Evolutionary conservation across 495 filamentous ascomycete genomes (phyloP).

Genomic region (Tuber aestivum): DNA sequence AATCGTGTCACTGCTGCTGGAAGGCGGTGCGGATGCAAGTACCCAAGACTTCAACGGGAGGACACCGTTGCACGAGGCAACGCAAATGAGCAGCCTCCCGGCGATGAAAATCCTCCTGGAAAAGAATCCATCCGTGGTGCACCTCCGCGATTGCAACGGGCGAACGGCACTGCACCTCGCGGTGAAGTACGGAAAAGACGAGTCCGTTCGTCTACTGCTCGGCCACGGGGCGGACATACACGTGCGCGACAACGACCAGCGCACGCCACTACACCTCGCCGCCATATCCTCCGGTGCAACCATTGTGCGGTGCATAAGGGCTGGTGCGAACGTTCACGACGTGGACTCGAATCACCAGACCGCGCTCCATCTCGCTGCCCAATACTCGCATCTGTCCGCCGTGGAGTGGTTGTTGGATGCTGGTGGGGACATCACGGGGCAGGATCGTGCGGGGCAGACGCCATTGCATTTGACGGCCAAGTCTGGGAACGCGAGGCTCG

Average conservation of each 20-base stretch:
- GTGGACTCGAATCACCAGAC: conserved; percentile 1
- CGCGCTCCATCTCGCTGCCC: conserved; percentile 6
- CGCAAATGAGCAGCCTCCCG: conserved; percentile 7
- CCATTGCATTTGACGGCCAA: conserved; percentile 9
- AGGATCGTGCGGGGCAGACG: background rate
- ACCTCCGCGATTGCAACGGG: background rate
- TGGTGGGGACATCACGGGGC: conserved; percentile 15
- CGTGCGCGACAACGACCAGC: background rate
- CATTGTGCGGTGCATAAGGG: background rate
- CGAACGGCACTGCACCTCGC: conserved; percentile 15
- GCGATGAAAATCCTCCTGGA: conserved; percentile 23
- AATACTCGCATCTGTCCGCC: conserved; percentile 6
- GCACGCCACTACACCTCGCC: conserved; percentile 16
- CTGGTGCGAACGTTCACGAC: background rate
- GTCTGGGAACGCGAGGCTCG: conserved; percentile 5
- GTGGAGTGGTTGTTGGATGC: conserved; percentile 13
- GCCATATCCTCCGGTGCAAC: background rate
- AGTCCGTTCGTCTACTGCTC: conserved; percentile 1
- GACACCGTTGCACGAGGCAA: conserved; percentile 28
- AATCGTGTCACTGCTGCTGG: conserved; percentile 10
- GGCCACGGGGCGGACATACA: conserved; percentile 2
- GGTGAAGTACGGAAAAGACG: conserved; percentile 1
- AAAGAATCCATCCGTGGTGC: conserved; percentile 16
- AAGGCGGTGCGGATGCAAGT: conserved; percentile 30
- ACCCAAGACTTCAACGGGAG: conserved; percentile 8